These are phyloP conservation scores for Elaeis guineensis DNA, from an alignment of 176 grass and related monocot species.

Conservation along the genomic window DNA sequence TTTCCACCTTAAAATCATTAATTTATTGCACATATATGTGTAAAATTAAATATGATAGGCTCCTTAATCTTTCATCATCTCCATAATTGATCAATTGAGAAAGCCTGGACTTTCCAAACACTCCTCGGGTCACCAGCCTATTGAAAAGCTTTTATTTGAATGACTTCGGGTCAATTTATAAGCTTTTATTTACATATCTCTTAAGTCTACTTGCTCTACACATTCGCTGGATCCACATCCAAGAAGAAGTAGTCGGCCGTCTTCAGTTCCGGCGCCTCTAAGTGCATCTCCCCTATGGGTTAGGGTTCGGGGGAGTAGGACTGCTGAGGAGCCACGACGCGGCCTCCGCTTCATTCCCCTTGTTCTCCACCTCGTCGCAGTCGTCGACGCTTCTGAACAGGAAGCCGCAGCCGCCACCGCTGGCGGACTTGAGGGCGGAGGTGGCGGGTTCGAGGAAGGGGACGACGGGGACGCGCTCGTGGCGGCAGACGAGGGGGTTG, in stretches of 20 bases:
- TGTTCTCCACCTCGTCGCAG: neutral
- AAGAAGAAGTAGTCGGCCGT: constrained; percentile 5
- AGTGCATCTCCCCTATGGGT: neutral
- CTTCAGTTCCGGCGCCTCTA: constrained; percentile 1
- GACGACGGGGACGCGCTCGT: constrained; percentile 3
- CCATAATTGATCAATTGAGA: too few relatives aligned
- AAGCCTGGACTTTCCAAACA: too few relatives aligned
- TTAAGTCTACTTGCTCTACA: too few relatives aligned
- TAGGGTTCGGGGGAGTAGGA: neutral
- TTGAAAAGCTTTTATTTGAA: too few relatives aligned
- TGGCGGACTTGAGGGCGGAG: neutral
- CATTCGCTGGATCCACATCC: constrained; percentile 1
- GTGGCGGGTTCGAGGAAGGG: constrained; percentile 10
- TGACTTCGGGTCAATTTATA: too few relatives aligned
- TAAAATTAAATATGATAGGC: too few relatives aligned
- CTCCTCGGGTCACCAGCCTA: too few relatives aligned
- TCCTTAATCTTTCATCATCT: too few relatives aligned
- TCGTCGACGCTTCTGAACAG: neutral
- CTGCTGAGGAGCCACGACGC: constrained; percentile 6
- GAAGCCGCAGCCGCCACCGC: constrained; percentile 1
- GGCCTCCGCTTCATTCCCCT: neutral
- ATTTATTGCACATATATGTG: too few relatives aligned
- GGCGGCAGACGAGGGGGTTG: constrained; percentile 11
- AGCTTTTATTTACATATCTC: too few relatives aligned
- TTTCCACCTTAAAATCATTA: too few relatives aligned